These are phyloP conservation scores for Strobilomyces confusus DNA, from an alignment of 768 basidiomycete species.

Conservation along the genomic window DNA sequence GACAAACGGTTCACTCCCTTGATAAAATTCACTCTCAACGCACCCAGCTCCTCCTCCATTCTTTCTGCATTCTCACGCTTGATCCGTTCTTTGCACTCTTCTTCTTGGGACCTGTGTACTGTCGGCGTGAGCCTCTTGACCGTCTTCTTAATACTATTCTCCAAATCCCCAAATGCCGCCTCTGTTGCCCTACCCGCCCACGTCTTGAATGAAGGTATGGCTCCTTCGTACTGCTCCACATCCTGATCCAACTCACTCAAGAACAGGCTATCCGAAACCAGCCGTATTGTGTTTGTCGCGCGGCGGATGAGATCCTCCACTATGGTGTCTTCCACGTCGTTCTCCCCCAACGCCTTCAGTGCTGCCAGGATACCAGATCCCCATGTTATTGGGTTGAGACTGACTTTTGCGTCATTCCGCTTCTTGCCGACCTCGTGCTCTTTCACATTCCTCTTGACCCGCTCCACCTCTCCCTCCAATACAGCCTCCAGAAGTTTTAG, in stretches of 20 bases:
- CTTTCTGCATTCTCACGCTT: neutral
- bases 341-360: neutral
- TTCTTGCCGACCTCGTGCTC: neutral
- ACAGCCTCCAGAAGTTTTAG: neutral
- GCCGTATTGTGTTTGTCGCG: neutral
- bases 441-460: neutral
- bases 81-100: neutral
- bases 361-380: neutral
- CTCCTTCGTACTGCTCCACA: neutral
- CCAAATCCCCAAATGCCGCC: neutral
- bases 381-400: neutral
- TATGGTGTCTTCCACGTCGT: neutral
- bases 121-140: neutral
- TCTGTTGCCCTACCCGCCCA: neutral
- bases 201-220: neutral
- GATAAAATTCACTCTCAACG: neutral
- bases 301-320: constrained; percentile 5
- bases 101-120: neutral
- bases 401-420: too few species aligned
- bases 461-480: constrained; percentile 6
- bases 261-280: constrained; percentile 14
- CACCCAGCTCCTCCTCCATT: neutral
- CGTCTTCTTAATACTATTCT: neutral
- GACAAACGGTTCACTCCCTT: neutral
- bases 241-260: constrained; percentile 5